Base-by-base conservation (phyloP, 495 filamentous ascomycete genomes). In the Chaetomidium leptoderma region DNA sequence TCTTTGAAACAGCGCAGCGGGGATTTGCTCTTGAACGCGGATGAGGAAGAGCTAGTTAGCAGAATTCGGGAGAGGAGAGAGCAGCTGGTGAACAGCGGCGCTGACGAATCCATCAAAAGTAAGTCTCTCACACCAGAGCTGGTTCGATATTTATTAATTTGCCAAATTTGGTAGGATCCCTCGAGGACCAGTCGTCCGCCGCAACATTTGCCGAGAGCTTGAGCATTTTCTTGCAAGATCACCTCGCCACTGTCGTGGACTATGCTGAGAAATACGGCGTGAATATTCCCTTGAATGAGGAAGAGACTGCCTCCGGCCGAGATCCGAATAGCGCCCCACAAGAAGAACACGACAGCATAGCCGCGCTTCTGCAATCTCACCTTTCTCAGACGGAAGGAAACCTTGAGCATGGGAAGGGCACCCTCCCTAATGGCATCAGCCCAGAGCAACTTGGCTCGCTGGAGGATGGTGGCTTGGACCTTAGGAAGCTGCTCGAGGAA, bases 151-250 rank as follows among this genome's bases (percentile, higher is more conserved):
- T n/a, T 23, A 35, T n/a, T 43, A 51, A 52, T 69, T 76, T n/a
- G n/a, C n/a, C n/a, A 59, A 77, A 53, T 21, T 30, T 6, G 10
- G 7, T 32, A 78, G 82, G 74, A 53, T 74, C 76, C 19, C 72
- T 96, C 26, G 83, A 82, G 1, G 85, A 88, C 57, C 88, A 89
- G 63, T 95, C 89, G 64, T 81, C 87, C n/a, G 86, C 87, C 78
- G 84, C 86, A 37, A 86, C 88, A 30, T 91, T 96, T 57, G 74
- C 92, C 11, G 79, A 85, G 29, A 83, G 84, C 53, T 74, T 96
- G 5, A 88, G 85, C 64, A 77, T 72, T 17, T 91, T 90, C 70
- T 78, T 95, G 43, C 86, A 83, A 53, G 85, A 89, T 60, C 87
- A 91, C 55, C 83, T 90, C 54, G 82, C 85, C 55, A 70, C 74